phyloP scores from a whole-genome alignment of 371 early-diverging fungal species.

The Mortierella sp. region DNA sequence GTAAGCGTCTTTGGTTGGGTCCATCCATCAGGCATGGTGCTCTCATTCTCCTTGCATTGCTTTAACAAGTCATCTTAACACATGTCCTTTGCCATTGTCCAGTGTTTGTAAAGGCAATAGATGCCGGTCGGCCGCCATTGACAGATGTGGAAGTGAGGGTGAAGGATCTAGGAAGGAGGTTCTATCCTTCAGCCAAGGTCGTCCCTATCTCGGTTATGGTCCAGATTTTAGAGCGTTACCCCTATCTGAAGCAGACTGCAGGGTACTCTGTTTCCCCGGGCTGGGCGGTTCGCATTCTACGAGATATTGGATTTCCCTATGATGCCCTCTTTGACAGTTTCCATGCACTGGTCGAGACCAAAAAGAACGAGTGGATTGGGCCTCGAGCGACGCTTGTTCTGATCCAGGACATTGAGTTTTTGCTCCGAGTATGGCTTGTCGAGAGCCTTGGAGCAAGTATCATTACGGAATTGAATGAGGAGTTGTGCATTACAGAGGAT shows the following conservation, averaged over 20 bases:
- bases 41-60: too few relatives aligned
- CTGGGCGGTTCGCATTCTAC: constrained; percentile 48
- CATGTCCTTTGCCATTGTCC: too few relatives aligned
- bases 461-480: constrained; percentile 40
- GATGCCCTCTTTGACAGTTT: constrained; percentile 52
- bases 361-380: constrained; percentile 48
- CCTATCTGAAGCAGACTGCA: constrained; percentile 39
- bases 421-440: constrained; percentile 44
- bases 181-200: constrained; percentile 62
- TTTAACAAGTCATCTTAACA: too few relatives aligned
- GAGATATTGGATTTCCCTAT: constrained; percentile 48
- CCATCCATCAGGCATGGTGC: too few relatives aligned
- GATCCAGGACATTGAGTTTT: constrained; percentile 51
- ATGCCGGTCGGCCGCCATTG: constrained; percentile 40
- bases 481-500: constrained; percentile 28
- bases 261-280: constrained; percentile 26
- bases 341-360: constrained; percentile 47
- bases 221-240: constrained; percentile 46
- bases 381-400: constrained; percentile 39
- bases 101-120: constrained; percentile 36
- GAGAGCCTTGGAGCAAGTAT: constrained; percentile 32
- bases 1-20: constrained; percentile 47
- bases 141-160: constrained; percentile 49
- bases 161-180: constrained; percentile 56
- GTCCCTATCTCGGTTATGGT: constrained; percentile 45